A percentile compares a stretch with the other conserved stretches of the same genome.
These are phyloP conservation scores for Colletotrichum graminicola DNA, from an alignment of 2,329 filamentous ascomycete genomes.

Conservation along the genomic window DNA sequence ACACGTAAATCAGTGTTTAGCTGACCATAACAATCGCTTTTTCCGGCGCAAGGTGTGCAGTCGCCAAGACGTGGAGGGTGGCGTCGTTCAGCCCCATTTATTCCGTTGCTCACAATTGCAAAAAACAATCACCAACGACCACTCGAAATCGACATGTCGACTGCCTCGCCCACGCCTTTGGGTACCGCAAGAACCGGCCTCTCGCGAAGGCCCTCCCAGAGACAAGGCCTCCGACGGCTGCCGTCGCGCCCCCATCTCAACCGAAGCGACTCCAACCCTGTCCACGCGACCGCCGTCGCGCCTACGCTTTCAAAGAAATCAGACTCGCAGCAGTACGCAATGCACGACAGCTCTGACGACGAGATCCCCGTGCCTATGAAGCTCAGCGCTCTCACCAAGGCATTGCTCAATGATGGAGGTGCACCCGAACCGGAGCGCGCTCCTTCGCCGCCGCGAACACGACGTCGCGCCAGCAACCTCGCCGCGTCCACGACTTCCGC, in stretches of 20 bases:
- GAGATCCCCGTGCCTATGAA: slow-evolving; percentile 93
- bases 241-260: slow-evolving; percentile 60
- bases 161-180: slow-evolving; percentile 68
- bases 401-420: slow-evolving; percentile 76
- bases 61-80: slow-evolving; percentile 35
- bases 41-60: slow-evolving; percentile 19
- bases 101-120: slow-evolving; percentile 24
- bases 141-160: slow-evolving; percentile 57
- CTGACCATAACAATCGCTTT: slow-evolving; percentile 42
- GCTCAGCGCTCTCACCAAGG: slow-evolving; percentile 92
- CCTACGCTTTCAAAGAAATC: slow-evolving; percentile 47
- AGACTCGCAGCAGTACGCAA: slow-evolving; percentile 60
- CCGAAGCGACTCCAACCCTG: slow-evolving; percentile 61
- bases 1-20: slow-evolving; percentile 57
- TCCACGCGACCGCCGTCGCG: slow-evolving; percentile 45
- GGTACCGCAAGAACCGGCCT: slow-evolving; percentile 59
- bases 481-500: slow-evolving; percentile 58
- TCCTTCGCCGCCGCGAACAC: slow-evolving; percentile 61
- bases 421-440: slow-evolving; percentile 60
- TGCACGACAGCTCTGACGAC: slow-evolving; percentile 93
- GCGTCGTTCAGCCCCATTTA: slow-evolving; percentile 24
- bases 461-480: slow-evolving; percentile 63
- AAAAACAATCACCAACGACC: slow-evolving; percentile 27
- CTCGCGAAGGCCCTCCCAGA: slow-evolving; percentile 66
- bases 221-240: slow-evolving; percentile 66